These are phyloP conservation scores for Globisporangium spinosum DNA, from an alignment of 352 stramenopile genomes.

Conservation along the genomic window DNA sequence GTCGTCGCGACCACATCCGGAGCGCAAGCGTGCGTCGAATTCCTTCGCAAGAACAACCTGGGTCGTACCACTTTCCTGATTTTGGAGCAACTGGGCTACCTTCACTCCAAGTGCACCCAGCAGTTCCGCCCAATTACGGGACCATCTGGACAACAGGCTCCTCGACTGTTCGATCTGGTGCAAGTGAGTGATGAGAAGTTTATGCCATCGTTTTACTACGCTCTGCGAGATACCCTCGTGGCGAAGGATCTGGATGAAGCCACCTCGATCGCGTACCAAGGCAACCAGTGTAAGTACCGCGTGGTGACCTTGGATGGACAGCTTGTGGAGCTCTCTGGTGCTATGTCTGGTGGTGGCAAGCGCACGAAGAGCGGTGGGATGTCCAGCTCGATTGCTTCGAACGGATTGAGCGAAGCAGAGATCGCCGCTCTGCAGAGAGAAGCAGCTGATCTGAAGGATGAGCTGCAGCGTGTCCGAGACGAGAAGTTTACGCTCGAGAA, in stretches of 20 bases:
- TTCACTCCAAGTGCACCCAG: slow-evolving; percentile 66
- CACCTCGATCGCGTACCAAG: slow-evolving; percentile 87
- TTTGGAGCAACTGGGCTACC: slow-evolving; percentile 94
- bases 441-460: slow-evolving; percentile 40
- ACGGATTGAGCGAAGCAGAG: slow-evolving; percentile 52
- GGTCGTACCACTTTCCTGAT: slow-evolving; percentile 97
- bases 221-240: slow-evolving; percentile 96
- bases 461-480: slow-evolving; percentile 58
- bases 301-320: slow-evolving; percentile 98
- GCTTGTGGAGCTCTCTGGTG: slow-evolving; percentile 97
- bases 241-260: slow-evolving; percentile 94
- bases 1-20: slow-evolving; percentile 96
- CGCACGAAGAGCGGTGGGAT: slow-evolving; percentile 92
- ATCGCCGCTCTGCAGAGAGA: slow-evolving; percentile 61
- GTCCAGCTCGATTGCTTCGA: slow-evolving; percentile 60
- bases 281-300: slow-evolving; percentile 91
- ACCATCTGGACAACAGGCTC: slow-evolving; percentile 41
- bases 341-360: slow-evolving; percentile 98
- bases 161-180: slow-evolving; percentile 89
- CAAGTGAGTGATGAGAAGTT: slow-evolving; percentile 88
- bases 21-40: slow-evolving; percentile 94
- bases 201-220: slow-evolving; percentile 94
- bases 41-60: slow-evolving; percentile 93
- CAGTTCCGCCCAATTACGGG: slow-evolving; percentile 49
- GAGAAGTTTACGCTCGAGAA: slow-evolving; percentile 71